A percentile compares a stretch with the other conserved stretches of the same genome.
Conservation (phyloP, 2,329 filamentous ascomycete species). For the Ophiocordyceps unilateralis region DNA sequence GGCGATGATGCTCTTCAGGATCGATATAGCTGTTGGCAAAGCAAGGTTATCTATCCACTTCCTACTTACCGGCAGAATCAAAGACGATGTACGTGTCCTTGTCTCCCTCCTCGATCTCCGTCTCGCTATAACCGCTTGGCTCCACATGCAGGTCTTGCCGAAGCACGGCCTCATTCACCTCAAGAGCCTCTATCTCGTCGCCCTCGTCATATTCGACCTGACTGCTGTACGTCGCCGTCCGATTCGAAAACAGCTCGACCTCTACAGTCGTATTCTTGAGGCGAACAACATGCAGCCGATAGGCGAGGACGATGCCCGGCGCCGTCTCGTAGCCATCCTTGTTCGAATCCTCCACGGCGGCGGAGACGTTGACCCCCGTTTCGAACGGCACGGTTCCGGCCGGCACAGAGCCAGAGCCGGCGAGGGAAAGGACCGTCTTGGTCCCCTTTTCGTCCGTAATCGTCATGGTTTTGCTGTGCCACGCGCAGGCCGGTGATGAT, state of each 20-base stretch:
- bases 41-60: too few species aligned
- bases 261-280: background rate
- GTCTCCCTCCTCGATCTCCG: background rate
- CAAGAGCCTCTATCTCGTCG: background rate
- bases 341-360: background rate
- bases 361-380: background rate
- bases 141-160: background rate
- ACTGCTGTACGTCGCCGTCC: background rate
- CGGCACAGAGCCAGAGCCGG: background rate
- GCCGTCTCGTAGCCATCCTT: background rate
- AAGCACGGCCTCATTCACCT: background rate
- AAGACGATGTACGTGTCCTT: background rate
- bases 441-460: background rate
- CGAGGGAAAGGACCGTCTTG: background rate
- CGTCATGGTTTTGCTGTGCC: background rate
- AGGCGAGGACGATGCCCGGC: background rate
- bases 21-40: too few species aligned
- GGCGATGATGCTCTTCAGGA: too few species aligned
- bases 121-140: slow-evolving; percentile 1
- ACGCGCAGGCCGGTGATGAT: background rate
- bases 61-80: background rate
- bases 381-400: background rate
- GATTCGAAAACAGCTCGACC: background rate
- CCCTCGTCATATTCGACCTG: background rate
- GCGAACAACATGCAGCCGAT: background rate